A percentile compares a stretch with the other conserved stretches of the same genome.
phyloP scores from a whole-genome alignment of 805 yeast genomes.

The Starmerella geochares region DNA sequence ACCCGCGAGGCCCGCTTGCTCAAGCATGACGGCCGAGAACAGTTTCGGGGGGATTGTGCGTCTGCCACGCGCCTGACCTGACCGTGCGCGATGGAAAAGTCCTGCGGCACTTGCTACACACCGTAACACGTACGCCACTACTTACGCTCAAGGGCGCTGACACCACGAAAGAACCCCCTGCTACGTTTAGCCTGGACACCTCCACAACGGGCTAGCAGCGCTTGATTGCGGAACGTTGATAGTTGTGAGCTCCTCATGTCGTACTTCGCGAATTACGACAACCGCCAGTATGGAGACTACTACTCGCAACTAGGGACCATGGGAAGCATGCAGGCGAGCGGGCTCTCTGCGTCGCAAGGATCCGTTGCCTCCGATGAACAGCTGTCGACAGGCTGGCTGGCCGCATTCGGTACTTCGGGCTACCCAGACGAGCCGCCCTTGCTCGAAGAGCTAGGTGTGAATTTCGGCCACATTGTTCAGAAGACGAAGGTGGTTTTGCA shows the following conservation, averaged over 20 bases:
- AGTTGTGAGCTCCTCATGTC: constrained; percentile 12
- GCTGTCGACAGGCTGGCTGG: constrained; percentile 65
- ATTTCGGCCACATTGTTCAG: constrained; percentile 72
- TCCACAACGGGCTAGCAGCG: background rate
- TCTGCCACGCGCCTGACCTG: too few relatives aligned
- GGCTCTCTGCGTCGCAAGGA: constrained; percentile 6
- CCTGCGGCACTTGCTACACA: too few relatives aligned
- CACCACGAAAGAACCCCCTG: background rate
- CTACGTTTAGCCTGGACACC: background rate
- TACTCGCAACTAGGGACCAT: constrained; percentile 15
- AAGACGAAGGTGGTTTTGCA: constrained; percentile 78
- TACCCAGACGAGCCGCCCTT: constrained; percentile 92
- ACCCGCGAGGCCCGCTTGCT: too few relatives aligned
- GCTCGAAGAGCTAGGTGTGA: constrained; percentile 85
- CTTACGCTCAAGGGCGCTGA: background rate
- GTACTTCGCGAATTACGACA: constrained; percentile 17
- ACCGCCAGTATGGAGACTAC: constrained; percentile 17
- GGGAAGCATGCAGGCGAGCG: constrained; percentile 16
- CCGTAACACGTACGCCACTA: background rate
- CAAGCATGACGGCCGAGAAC: too few relatives aligned
- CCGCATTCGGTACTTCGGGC: constrained; percentile 88
- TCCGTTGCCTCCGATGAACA: constrained; percentile 12
- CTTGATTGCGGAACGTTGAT: background rate
- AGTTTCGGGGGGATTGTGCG: too few relatives aligned
- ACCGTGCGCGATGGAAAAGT: too few relatives aligned